These are phyloP conservation scores for Pleurotus eryngii DNA, from an alignment of 768 basidiomycete species.

Conservation along the genomic window DNA sequence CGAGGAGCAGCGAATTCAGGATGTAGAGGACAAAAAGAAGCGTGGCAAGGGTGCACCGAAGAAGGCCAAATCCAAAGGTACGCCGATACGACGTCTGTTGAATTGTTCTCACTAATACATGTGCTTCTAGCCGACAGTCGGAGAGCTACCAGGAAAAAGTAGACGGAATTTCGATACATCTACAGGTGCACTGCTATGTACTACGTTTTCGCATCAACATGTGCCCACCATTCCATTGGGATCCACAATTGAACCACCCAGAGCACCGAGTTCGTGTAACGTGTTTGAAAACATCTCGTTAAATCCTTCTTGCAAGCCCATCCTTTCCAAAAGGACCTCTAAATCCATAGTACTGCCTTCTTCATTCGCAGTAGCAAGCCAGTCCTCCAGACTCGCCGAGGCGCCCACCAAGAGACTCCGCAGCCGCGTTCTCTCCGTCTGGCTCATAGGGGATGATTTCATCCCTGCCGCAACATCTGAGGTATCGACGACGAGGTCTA, in stretches of 20 bases:
- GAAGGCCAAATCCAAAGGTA: slow-evolving; percentile 72
- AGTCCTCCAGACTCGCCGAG: slow-evolving; percentile 62
- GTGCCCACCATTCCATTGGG: slow-evolving; percentile 14
- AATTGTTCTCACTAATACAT: slow-evolving; percentile 17
- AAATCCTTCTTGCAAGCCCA: slow-evolving; percentile 60
- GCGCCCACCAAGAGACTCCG: slow-evolving; percentile 63
- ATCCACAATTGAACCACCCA: slow-evolving; percentile 28
- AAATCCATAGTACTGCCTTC: slow-evolving; percentile 29
- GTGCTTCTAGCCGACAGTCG: slow-evolving; percentile 45
- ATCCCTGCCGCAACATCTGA: slow-evolving; percentile 26
- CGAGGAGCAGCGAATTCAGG: slow-evolving; percentile 66
- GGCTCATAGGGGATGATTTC: slow-evolving; percentile 49
- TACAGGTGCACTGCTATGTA: not conserved
- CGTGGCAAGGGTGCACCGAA: slow-evolving; percentile 84
- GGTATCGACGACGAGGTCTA: slow-evolving; percentile 35
- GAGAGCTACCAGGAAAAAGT: slow-evolving; percentile 41
- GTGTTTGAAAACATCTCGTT: slow-evolving; percentile 62
- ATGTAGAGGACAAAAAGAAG: slow-evolving; percentile 63
- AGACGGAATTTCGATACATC: slow-evolving; percentile 7
- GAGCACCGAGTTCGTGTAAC: slow-evolving; percentile 54
- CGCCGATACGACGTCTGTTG: not conserved
- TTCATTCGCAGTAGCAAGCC: slow-evolving; percentile 40
- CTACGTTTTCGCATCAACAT: slow-evolving; percentile 5
- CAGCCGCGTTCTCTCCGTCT: slow-evolving; percentile 72
- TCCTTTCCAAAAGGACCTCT: slow-evolving; percentile 37